Evolutionary conservation across 2,329 filamentous ascomycete species (phyloP).

Genomic region (Phoma sp.): DNA sequence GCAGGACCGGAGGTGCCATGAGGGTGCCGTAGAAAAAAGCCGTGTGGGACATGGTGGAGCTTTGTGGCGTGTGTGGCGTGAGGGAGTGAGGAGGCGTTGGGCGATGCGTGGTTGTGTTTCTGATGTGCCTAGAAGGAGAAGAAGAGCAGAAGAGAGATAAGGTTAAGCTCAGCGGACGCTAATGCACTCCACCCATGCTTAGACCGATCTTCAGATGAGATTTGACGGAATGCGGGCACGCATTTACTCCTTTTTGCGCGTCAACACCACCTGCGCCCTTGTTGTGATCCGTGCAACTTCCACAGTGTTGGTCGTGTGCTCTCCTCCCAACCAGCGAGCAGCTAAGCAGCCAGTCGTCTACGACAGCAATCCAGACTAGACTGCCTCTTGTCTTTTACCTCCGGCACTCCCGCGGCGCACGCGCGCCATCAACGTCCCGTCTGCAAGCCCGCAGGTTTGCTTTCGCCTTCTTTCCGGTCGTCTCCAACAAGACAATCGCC

Average conservation of each 20-base stretch:
- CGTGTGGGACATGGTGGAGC: constrained; percentile 49
- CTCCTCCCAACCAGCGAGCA: neutral
- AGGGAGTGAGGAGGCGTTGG: neutral
- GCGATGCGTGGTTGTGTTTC: neutral
- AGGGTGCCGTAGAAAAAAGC: constrained; percentile 74
- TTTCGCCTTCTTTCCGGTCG: neutral
- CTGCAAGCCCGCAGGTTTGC: neutral
- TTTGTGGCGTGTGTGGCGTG: too few species aligned
- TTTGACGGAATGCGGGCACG: neutral
- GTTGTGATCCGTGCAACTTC: neutral
- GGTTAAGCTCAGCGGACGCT: constrained; percentile 32
- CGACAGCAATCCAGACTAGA: too few species aligned
- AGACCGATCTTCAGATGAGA: constrained; percentile 7
- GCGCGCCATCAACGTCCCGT: neutral
- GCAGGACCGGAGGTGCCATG: constrained; percentile 88
- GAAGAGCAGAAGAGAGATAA: constrained; percentile 11
- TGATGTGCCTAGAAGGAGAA: constrained; percentile 18
- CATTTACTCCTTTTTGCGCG: constrained; percentile 13
- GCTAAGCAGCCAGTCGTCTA: too few species aligned
- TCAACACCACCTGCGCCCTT: neutral
- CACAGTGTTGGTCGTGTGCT: neutral
- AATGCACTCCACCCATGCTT: constrained; percentile 23
- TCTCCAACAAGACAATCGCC: neutral
- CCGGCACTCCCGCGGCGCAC: constrained; percentile 15
- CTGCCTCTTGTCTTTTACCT: neutral